Evolutionary conservation across 306 rosid genomes (phyloP), one percentile per base, ranked within the genome.

Genomic region (Cercis canadensis): DNA sequence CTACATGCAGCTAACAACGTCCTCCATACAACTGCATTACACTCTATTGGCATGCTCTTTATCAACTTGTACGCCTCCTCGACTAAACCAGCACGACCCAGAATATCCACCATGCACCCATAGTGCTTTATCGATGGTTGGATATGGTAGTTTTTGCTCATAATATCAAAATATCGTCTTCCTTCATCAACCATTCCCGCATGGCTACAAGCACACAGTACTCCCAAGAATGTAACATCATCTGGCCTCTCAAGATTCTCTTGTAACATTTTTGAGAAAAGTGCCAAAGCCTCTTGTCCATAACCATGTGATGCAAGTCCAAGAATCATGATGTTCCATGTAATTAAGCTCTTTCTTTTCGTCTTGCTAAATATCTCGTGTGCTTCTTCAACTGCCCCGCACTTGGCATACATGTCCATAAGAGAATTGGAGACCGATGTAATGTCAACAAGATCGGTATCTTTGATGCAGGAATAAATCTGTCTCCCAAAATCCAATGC

Each of bases 311-410:
- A 76, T 6, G 92, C 96, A 51, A 89, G 78, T 19, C 89, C 88
- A 11, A 84, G 78, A 77, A 92, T 87, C 89, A 89, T 92, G n/a
- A 87, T 70, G 72, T 92, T 89, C 95, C 95, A 92, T 0, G 95
- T 86, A 45, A 92, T 74, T n/a, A 79, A 12, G 60, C 71, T 77
- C 88, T 83, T 89, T 78, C 65, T 43, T 36, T 79, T 81, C 80
- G 81, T 80, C 41, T 32, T 34, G 29, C 67, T 16, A 45, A 89
- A 89, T 7, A 60, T 72, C 24, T 65, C 62, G 5, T 15, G 71
- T 3, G 98, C 92, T 31, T 92, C 89, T 41, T 89, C 96, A 24
- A 92, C 69, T 4, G 84, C 89, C 59, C 98, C 98, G 31, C 98
- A 87, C 76, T 89, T 87, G 0, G 88, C 88, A 18, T 87, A 92